Percentiles rank a stretch among this genome's conserved stretches.
phyloP scores from a whole-genome alignment of 148 eudicot genomes.

The Amaranthus cruentus region DNA sequence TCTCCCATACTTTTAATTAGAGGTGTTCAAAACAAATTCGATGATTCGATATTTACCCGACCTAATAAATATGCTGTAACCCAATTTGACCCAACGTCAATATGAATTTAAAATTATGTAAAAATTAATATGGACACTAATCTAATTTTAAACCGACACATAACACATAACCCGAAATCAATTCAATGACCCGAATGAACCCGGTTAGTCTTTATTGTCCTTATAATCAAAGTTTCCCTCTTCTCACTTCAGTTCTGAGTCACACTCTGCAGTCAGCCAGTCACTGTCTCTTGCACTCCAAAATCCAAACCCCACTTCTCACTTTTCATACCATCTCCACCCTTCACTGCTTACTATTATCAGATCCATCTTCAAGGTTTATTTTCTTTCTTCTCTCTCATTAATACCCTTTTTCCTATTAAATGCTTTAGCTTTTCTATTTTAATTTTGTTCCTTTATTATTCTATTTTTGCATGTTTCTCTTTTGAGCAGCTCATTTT shows the following conservation, averaged over 20 bases:
- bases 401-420: neutral
- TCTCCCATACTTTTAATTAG: no score
- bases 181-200: no score
- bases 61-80: no score
- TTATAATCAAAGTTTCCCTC: neutral
- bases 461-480: neutral
- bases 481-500: slow-evolving; percentile 11
- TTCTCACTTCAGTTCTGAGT: neutral
- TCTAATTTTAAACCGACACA: no score
- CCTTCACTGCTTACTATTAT: slow-evolving; percentile 7
- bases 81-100: no score
- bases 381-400: slow-evolving; percentile 6
- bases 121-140: no score
- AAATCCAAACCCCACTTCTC: neutral
- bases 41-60: no score
- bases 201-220: neutral
- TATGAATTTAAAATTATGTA: no score
- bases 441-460: neutral
- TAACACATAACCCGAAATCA: no score
- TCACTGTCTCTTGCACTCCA: neutral
- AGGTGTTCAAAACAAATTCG: no score
- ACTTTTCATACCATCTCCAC: slow-evolving; percentile 4
- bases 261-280: neutral
- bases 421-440: neutral
- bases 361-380: slow-evolving; percentile 37